Evolutionary conservation across 805 yeast species (phyloP), one percentile per base, ranked within the genome.

Genomic region (Millerago galiae): DNA sequence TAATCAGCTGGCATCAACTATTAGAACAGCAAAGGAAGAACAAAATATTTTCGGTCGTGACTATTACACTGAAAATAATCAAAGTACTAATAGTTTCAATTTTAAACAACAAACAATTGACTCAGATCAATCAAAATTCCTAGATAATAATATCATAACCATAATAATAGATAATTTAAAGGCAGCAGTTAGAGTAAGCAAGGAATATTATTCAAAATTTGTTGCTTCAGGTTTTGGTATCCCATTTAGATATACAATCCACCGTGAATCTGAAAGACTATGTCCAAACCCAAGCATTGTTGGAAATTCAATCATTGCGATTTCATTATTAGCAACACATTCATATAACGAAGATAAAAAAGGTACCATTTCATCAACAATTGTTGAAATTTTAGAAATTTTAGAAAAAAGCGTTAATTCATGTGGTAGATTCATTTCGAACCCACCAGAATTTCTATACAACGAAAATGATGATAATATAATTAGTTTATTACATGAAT

Each of bases 271-370:
- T 1, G 78, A 77, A 45, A 70, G 75, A 17, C 62, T 87, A 30
- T 69, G 81, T 2, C 70, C 79, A n/a, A 71, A 79, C 40, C 79
- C 86, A 1, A 74, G 73, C 39, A 83, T 84, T 1, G 74, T 72
- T 42, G 85, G 85, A 5, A 79, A 81, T 54, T 75, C 86, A 0
- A 75, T 82, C 15, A 72, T 82, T 38, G 70, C 84, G 2, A 58
- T 83, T 11, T 63, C 86, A 3, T 71, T 81, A 39, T 64, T 82
- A 42, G 63, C 80, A 15, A 60, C 78, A 6, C 78, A 75, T 53
- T 77, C 89, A 1, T 68, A 76, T 18, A 77, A 74, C 38, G 89
- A 83, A 55, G 89, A 81, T 48, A 76, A 75, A 43, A 72, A 66
- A 41, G 72, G 75, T 24, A 64, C 72, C 7, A 75, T 81, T 2